These are phyloP conservation scores for Epipyxis sp. DNA, from an alignment of 108 stramenopile species.

Conservation along the genomic window DNA sequence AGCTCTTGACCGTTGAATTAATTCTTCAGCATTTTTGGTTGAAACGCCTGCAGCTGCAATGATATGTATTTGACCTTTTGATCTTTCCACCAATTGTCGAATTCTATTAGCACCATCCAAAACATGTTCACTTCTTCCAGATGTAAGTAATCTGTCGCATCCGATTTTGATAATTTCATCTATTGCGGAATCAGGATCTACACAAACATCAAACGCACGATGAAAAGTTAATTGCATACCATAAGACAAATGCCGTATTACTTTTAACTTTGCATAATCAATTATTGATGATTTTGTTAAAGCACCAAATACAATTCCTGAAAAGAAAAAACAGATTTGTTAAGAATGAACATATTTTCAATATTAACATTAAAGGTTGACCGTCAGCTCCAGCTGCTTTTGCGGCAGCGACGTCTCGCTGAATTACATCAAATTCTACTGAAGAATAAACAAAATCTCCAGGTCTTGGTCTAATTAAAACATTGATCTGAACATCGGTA, in stretches of 20 bases:
- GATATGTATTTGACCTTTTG: background rate
- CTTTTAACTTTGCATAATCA: background rate
- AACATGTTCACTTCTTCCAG: background rate
- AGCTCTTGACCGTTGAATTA: background rate
- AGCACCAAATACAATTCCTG: background rate
- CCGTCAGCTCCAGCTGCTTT: slow-evolving; percentile 5
- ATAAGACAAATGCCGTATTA: background rate
- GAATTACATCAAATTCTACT: slow-evolving; percentile 16
- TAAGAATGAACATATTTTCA: background rate
- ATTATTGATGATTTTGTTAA: background rate
- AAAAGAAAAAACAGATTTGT: background rate
- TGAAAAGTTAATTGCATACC: slow-evolving; percentile 11
- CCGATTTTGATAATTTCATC: background rate
- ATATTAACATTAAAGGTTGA: background rate
- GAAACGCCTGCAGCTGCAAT: slow-evolving; percentile 4
- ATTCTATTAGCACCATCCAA: background rate
- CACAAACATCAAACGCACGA: slow-evolving; percentile 23
- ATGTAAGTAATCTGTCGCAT: background rate
- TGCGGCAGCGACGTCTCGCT: background rate
- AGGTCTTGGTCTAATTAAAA: slow-evolving; percentile 3
- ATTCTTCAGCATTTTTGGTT: background rate
- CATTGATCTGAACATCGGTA: background rate
- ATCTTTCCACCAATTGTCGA: background rate
- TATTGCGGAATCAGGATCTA: background rate
- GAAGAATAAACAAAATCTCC: slow-evolving; percentile 1